A percentile compares a stretch with the other conserved stretches of the same genome.
Conservation (phyloP, 805 yeast species). For the Blastobotrys robertii region DNA sequence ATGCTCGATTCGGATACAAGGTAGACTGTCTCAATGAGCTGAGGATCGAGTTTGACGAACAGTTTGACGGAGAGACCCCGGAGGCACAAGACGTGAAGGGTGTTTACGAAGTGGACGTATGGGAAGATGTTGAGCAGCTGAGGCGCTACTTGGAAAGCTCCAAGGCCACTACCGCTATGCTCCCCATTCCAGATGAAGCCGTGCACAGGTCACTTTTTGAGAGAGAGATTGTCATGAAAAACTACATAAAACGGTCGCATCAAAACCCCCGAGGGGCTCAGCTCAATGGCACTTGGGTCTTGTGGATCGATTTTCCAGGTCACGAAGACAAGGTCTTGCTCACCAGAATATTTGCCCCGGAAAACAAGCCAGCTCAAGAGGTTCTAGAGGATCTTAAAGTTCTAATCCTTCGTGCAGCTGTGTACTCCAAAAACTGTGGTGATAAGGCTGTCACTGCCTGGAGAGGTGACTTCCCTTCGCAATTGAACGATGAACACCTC, state of each 20-base stretch:
- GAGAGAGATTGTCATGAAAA: conserved; percentile 9
- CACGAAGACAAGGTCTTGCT: conserved; percentile 13
- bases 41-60: background rate
- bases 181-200: conserved; percentile 12
- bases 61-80: conserved; percentile 1
- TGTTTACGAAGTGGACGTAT: no score
- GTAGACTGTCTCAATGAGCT: conserved; percentile 11
- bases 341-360: conserved; percentile 10
- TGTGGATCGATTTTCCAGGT: conserved; percentile 20
- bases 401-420: no score
- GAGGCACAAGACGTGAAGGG: no score
- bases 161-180: conserved; percentile 15
- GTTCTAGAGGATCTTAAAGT: conserved; percentile 10
- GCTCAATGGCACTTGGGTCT: conserved; percentile 16
- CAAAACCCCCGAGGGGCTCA: conserved; percentile 17
- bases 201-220: conserved; percentile 15
- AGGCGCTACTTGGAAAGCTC: conserved; percentile 3
- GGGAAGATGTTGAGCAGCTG: conserved; percentile 1
- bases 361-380: conserved; percentile 9
- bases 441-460: conserved; percentile 22
- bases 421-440: no score
- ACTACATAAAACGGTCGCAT: conserved; percentile 4
- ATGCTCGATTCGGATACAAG: conserved; percentile 45
- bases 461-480: conserved; percentile 30
- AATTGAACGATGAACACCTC: conserved; percentile 23